Conservation (phyloP, 768 basidiomycete species). For the Suillus hirtellus region DNA sequence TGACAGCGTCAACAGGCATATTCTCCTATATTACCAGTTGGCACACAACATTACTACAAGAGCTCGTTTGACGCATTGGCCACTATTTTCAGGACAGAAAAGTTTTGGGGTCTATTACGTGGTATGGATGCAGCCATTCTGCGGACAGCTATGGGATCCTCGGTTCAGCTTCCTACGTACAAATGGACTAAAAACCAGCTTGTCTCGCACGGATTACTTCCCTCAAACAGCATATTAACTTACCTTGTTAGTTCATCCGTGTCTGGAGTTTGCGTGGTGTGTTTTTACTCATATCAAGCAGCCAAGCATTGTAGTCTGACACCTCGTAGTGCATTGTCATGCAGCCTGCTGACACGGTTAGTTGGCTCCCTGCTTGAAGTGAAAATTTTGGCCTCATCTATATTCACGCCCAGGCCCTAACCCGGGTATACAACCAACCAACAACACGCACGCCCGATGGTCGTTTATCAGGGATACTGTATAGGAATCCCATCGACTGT, state of each 20-base stretch:
- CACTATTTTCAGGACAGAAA: constrained; percentile 78
- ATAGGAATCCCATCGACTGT: constrained; percentile 93
- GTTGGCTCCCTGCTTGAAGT: constrained; percentile 25
- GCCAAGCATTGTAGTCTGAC: neutral
- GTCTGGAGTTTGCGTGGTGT: constrained; percentile 89
- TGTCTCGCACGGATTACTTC: constrained; percentile 63
- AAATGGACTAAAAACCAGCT: constrained; percentile 88
- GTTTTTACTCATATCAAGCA: constrained; percentile 31
- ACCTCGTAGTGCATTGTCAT: constrained; percentile 73
- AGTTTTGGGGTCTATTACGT: constrained; percentile 76
- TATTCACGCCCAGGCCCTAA: constrained; percentile 58
- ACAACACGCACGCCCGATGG: constrained; percentile 72
- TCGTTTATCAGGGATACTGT: constrained; percentile 69
- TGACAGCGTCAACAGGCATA: constrained; percentile 62
- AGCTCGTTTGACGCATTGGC: constrained; percentile 77
- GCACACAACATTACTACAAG: constrained; percentile 91
- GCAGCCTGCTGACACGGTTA: constrained; percentile 91
- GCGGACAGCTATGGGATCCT: constrained; percentile 93
- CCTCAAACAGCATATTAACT: constrained; percentile 79
- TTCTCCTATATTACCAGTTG: constrained; percentile 92
- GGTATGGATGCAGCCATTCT: constrained; percentile 94
- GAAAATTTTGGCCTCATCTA: constrained; percentile 10
- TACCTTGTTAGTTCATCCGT: constrained; percentile 86
- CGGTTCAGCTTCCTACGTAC: constrained; percentile 94
- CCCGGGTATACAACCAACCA: constrained; percentile 96